Evolutionary conservation across 2,329 filamentous ascomycete species (phyloP).

Genomic region (Pseudogymnoascus sp.): DNA sequence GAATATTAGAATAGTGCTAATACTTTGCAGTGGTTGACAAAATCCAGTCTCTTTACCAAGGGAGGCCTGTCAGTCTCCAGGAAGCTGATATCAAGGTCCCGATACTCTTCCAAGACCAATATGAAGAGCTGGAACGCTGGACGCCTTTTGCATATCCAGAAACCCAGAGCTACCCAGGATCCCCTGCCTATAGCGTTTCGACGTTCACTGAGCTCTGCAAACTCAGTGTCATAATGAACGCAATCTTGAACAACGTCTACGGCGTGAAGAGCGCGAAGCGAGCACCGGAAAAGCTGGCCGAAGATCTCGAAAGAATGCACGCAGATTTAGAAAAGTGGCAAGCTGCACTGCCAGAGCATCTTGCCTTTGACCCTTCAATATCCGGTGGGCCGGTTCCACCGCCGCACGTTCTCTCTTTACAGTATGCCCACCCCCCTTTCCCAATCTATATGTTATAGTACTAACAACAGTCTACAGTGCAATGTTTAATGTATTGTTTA

Average conservation of each 20-base stretch:
- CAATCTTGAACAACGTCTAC: constrained; percentile 37
- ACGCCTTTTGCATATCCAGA: constrained; percentile 35
- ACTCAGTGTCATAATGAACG: constrained; percentile 40
- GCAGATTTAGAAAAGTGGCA: constrained; percentile 36
- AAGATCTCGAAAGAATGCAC: constrained; percentile 32
- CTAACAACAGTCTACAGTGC: too few species aligned
- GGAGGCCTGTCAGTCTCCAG: constrained; percentile 39
- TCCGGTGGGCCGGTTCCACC: constrained; percentile 30
- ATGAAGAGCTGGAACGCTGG: constrained; percentile 45
- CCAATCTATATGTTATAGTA: too few species aligned
- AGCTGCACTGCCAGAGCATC: constrained; percentile 32
- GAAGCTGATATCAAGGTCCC: constrained; percentile 39
- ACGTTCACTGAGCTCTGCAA: constrained; percentile 35
- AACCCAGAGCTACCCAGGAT: constrained; percentile 25
- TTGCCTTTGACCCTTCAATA: constrained; percentile 30
- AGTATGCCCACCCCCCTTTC: constrained; percentile 29
- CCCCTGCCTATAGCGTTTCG: constrained; percentile 35
- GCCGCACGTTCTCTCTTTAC: constrained; percentile 36
- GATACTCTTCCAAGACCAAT: constrained; percentile 39
- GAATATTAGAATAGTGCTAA: too few species aligned
- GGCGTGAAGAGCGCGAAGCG: constrained; percentile 33
- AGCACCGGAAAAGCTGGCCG: constrained; percentile 29
- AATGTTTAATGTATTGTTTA: too few species aligned
- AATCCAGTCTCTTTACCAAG: constrained; percentile 46
- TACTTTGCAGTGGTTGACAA: constrained; percentile 42